Conservation (phyloP, 2,329 filamentous ascomycete species). For the Monilinia fructicola region DNA sequence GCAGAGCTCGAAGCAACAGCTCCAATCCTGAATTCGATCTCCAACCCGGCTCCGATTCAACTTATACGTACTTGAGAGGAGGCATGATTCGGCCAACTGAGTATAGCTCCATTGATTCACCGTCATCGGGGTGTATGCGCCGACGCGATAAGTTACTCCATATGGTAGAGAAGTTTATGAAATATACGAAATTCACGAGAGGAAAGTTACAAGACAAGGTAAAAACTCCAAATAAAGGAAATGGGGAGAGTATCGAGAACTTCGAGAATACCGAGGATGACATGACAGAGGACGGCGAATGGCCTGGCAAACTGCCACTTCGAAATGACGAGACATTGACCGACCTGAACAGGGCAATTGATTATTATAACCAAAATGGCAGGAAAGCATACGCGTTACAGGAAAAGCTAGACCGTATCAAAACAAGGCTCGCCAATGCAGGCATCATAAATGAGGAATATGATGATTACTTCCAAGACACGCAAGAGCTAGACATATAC, state of each 20-base stretch:
- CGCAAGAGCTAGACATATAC: too few relatives aligned
- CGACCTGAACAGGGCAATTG: neutral
- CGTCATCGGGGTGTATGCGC: too few relatives aligned
- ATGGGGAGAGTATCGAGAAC: neutral
- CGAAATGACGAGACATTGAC: neutral
- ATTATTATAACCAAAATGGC: neutral
- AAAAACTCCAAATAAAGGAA: neutral
- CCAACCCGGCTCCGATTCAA: too few relatives aligned
- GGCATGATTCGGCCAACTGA: accelerated
- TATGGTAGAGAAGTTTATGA: neutral
- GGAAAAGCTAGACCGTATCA: neutral
- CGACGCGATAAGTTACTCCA: neutral
- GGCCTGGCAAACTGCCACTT: neutral
- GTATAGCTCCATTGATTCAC: too few relatives aligned
- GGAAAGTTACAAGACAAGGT: neutral
- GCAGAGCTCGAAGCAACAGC: neutral
- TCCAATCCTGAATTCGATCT: neutral
- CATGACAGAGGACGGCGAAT: neutral
- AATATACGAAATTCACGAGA: neutral
- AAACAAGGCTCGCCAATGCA: neutral
- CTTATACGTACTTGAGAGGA: neutral
- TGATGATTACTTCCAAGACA: neutral
- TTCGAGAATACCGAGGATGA: neutral
- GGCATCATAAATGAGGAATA: neutral
- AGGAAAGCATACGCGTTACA: neutral